phyloP scores from a whole-genome alignment of 2,329 filamentous ascomycete genomes.

The Arthrinium phaeospermum region DNA sequence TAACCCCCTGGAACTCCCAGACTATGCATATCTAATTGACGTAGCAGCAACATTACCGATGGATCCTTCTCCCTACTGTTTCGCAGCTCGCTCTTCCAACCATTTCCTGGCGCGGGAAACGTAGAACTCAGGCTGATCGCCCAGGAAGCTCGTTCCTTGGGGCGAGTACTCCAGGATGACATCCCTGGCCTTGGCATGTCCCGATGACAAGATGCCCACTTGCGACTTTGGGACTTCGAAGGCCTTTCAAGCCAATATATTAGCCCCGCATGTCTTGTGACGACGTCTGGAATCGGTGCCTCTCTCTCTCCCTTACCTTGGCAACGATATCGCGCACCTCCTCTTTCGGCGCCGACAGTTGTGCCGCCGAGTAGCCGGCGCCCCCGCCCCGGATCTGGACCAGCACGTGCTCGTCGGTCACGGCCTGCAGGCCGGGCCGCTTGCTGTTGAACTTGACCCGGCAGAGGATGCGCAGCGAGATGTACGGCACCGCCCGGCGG shows the following conservation, averaged over 20 bases:
- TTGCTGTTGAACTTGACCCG: neutral
- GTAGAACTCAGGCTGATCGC: neutral
- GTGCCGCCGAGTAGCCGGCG: too few relatives aligned
- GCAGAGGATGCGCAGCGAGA: neutral
- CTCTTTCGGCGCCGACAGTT: neutral
- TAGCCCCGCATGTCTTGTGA: neutral
- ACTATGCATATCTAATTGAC: neutral
- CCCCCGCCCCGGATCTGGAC: neutral
- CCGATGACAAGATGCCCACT: neutral
- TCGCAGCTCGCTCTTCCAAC: neutral
- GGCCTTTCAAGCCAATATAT: neutral
- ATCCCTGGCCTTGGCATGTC: neutral
- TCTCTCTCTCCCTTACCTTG: neutral
- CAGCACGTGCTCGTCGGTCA: neutral
- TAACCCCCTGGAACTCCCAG: too few relatives aligned
- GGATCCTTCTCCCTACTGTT: neutral
- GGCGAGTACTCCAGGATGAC: neutral
- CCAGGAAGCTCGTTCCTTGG: neutral
- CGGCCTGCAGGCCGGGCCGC: neutral
- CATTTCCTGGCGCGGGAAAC: neutral
- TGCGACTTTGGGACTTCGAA: neutral
- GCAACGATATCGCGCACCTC: neutral
- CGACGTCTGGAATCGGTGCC: neutral
- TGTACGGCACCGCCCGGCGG: neutral
- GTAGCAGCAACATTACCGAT: too few relatives aligned